Base-by-base conservation (phyloP, 2,329 filamentous ascomycete species). In the Colletotrichum truncatum region DNA sequence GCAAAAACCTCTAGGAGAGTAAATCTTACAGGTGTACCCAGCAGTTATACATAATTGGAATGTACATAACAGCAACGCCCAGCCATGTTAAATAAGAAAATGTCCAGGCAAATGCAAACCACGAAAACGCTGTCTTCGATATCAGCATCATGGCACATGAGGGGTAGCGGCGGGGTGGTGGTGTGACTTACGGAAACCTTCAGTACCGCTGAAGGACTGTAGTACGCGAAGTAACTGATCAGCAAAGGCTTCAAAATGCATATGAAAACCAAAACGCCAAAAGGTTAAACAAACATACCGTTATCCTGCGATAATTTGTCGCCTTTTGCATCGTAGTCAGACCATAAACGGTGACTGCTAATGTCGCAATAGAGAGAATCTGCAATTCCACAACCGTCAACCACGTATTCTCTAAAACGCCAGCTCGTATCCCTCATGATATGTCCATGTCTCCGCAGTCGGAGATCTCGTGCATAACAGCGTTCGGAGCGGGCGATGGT, bases 31-130 rank as follows among this genome's bases (percentile, higher is more conserved):
- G 63, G 39, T 69, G 67, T 16, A 68, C 67, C 67, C 67, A 69
- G 30, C 63, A 68, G 28, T 69, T 69, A 63, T 69, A 69, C 67
- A 68, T 67, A 32, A 67, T 55, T 9, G 67, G 67, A 4, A 67
- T 58, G 52, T 68, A 59, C 18, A 64, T 41, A 9, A 68, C 58
- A 2, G 67, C 67, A 12, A 66, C 51, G 11, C 63, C 62, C 7
- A 68, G 54, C 67, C 67, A 69, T 41, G 58, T 57, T 36, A 69
- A n/a, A 28, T 69, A 69, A 34, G 54, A 61, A 26, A 67, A 66
- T 14, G 66, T 68, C 67, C 67, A 69, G 23, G 66, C 49, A 21
- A 69, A 69, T 4, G 63, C 45, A 11, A 69, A 69, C 67, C 67
- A 69, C 10, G 66, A 66, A 10, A 68, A 67, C 16, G 67, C 67